phyloP scores from a whole-genome alignment of 225 moss, liverwort and hornwort species.

The Lunularia cruciata region DNA sequence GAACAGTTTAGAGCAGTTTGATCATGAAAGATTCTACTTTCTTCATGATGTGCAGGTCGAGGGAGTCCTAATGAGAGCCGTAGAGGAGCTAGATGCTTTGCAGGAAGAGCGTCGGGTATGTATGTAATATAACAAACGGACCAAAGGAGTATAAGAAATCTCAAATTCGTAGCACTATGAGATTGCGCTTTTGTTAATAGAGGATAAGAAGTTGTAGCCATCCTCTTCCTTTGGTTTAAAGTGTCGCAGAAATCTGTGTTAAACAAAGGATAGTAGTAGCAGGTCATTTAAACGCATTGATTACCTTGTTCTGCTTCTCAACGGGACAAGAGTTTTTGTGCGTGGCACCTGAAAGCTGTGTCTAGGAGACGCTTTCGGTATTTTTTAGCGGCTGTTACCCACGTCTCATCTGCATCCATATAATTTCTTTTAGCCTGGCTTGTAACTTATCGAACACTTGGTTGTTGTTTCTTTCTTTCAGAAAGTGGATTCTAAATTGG shows the following conservation, averaged over 20 bases:
- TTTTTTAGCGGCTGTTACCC: background rate
- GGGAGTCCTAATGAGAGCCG: constrained; percentile 72
- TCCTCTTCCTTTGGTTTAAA: too few species aligned
- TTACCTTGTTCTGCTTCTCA: background rate
- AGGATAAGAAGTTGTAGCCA: too few species aligned
- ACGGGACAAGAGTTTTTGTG: background rate
- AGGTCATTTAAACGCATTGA: too few species aligned
- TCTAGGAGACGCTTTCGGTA: background rate
- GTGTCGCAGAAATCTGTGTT: too few species aligned
- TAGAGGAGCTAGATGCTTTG: constrained; percentile 58
- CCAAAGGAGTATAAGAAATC: too few species aligned
- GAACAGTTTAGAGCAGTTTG: too few species aligned
- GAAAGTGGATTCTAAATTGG: constrained; percentile 51
- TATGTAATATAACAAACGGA: background rate
- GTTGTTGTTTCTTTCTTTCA: constrained; percentile 24
- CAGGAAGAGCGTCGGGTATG: constrained; percentile 75
- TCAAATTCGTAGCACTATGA: background rate
- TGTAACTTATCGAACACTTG: background rate
- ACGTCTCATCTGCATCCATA: background rate
- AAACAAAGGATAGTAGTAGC: too few species aligned
- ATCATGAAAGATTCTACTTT: too few species aligned
- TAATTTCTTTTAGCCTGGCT: too few species aligned
- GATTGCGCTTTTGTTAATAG: background rate
- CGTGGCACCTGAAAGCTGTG: background rate
- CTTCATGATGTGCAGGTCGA: constrained; percentile 48